Conservation (phyloP, 768 basidiomycete genomes). For the Lactarius hatsudake region DNA sequence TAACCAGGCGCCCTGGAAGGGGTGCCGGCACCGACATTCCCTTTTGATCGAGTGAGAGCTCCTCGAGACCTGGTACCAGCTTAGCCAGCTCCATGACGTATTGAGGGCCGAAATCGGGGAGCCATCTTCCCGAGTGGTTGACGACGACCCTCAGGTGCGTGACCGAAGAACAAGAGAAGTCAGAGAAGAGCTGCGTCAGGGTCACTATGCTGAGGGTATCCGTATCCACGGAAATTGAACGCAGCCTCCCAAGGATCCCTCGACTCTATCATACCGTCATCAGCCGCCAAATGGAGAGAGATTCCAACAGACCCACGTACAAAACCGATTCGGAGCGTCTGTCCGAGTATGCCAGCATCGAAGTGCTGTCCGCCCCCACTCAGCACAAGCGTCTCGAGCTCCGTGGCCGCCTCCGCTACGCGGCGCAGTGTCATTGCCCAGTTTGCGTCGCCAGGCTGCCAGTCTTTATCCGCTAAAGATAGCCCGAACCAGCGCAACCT, state of each 20-base stretch:
- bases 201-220: not conserved
- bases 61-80: conserved; percentile 15
- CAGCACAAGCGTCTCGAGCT: conserved; percentile 19
- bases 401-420: conserved; percentile 7
- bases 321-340: conserved; percentile 9
- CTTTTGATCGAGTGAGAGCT: conserved; percentile 19
- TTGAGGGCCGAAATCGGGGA: conserved; percentile 12
- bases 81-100: conserved; percentile 11
- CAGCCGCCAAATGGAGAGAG: not conserved
- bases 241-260: conserved; percentile 12
- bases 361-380: not conserved
- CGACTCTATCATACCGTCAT: conserved; percentile 3
- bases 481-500: conserved; percentile 20
- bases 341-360: conserved; percentile 8
- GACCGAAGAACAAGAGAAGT: conserved; percentile 13
- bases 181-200: conserved; percentile 15
- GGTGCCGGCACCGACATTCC: not conserved
- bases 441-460: not conserved
- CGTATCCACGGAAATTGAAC: conserved; percentile 12
- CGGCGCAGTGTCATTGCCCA: conserved; percentile 10
- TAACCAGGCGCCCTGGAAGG: conserved; percentile 16
- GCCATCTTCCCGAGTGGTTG: conserved; percentile 14
- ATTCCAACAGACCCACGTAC: not conserved
- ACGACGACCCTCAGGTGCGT: conserved; percentile 20
- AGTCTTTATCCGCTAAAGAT: not conserved